A percentile compares a stretch with the other conserved stretches of the same genome.
Conservation (phyloP, 2,329 filamentous ascomycete species). For the Botrytis fragariae region DNA sequence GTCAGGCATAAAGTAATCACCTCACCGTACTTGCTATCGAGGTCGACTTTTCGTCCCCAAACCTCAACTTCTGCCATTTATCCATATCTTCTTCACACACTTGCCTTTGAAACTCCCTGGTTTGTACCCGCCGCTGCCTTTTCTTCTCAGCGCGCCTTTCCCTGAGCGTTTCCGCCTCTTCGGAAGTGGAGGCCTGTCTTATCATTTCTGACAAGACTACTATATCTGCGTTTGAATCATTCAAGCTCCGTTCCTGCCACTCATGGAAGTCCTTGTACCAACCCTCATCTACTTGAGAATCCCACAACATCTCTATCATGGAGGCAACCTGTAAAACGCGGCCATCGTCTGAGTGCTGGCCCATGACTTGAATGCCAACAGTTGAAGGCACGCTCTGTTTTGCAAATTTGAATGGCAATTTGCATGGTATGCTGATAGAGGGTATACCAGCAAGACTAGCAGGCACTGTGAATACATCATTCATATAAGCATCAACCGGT, state of each 20-base stretch:
- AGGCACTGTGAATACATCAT: slow-evolving; percentile 94
- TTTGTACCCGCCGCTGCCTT: neutral
- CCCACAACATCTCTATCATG: slow-evolving; percentile 11
- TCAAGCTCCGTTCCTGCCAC: neutral
- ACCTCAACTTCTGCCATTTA: slow-evolving; percentile 1
- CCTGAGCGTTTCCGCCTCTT: neutral
- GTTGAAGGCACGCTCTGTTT: slow-evolving; percentile 39
- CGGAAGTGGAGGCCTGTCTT: neutral
- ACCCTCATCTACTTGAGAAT: neutral
- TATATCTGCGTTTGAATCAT: neutral
- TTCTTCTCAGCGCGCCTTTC: neutral
- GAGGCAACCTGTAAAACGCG: slow-evolving; percentile 57
- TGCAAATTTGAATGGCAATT: slow-evolving; percentile 31
- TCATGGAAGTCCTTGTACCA: neutral
- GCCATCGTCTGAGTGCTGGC: slow-evolving; percentile 76
- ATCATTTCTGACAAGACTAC: neutral
- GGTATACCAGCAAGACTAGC: slow-evolving; percentile 90
- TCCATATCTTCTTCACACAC: slow-evolving; percentile 10
- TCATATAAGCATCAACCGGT: slow-evolving; percentile 76
- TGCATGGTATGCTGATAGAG: slow-evolving; percentile 75
- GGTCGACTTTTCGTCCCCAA: neutral
- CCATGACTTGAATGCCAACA: slow-evolving; percentile 71
- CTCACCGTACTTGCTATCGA: neutral
- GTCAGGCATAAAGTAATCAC: neutral
- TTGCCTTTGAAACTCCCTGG: neutral